Base-by-base conservation (phyloP, 345 rosid genomes). In the Viola odorata region DNA sequence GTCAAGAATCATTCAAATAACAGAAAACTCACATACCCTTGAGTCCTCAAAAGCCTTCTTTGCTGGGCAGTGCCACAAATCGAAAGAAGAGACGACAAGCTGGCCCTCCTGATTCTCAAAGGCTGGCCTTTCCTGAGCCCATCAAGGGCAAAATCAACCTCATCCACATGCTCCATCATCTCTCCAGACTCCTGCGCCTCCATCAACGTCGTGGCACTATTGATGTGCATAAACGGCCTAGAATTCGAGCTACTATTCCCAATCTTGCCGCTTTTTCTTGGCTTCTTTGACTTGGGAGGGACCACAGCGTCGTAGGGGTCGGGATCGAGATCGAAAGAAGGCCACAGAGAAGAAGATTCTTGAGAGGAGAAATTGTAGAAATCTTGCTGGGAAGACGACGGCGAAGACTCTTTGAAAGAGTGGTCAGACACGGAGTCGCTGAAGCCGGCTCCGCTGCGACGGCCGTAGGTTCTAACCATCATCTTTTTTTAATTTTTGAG, bases 151-250 rank as follows among this genome's bases (percentile, higher is more conserved):
- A 91, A 95, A 75, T 95, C 84, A 57, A 91, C 96, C 83, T 95
- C 99, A 49, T 95, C 99, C 13, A 86, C 89, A 63, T 87, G 89
- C 78, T 95, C 99, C 99, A 95, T 91, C 87, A 91, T 84, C 81
- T 91, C 99, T 17, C 99, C 99, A 12, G 79, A 88, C 76, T 95
- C 98, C 84, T 91, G 99, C 6, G 98, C 85, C 81, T 95, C 98
- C 80, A 91, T 88, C 73, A 95, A 73, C 58, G 98, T 88, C 45
- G 97, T 77, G 45, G 86, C 38, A 40, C 11, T 52, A 16, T 23
- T 23, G 32, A 23, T 23, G 32, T 23, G 32, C 32, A 23, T 23
- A 23, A 23, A 23, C 32, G 55, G 23, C 39, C 23, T 17, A 23
- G 12, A 5, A 52, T 52, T 52, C 0, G 55, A 52, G 32, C 32